Conservation (phyloP, 345 rosid genomes). For the Microthlaspi erraticum region DNA sequence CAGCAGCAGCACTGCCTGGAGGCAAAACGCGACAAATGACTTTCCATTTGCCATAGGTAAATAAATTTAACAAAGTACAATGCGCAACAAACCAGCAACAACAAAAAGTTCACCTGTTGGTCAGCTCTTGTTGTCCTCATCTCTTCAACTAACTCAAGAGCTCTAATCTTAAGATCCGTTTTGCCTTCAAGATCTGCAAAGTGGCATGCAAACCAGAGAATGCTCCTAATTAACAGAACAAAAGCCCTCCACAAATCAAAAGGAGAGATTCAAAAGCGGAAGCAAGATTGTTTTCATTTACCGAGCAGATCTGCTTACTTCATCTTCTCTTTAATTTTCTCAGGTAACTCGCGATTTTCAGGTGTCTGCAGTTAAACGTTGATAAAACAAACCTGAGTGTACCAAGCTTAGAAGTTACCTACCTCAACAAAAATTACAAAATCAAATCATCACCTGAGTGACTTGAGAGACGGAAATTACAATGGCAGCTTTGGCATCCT, state of each 20-base stretch:
- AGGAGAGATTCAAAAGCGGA: neutral
- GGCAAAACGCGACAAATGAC: constrained; percentile 30
- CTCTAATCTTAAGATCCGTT: constrained; percentile 89
- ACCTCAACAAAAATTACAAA: neutral
- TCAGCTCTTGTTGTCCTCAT: constrained; percentile 94
- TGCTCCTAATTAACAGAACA: neutral
- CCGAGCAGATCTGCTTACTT: constrained; percentile 92
- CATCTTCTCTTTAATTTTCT: constrained; percentile 89
- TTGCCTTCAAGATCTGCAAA: constrained; percentile 88
- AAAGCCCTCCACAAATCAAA: neutral
- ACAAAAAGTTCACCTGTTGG: constrained; percentile 65
- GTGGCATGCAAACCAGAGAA: constrained; percentile 9
- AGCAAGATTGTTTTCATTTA: constrained; percentile 30
- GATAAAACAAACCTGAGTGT: neutral
- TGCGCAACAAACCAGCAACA: neutral
- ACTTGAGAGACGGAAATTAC: constrained; percentile 97
- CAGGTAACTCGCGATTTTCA: constrained; percentile 77
- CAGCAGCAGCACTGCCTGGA: constrained; percentile 87
- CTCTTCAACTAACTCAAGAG: constrained; percentile 88
- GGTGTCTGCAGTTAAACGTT: constrained; percentile 58
- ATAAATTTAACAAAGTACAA: too few relatives aligned
- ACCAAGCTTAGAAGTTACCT: too few relatives aligned
- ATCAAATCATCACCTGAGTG: constrained; percentile 69
- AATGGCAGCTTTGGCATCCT: constrained; percentile 99
- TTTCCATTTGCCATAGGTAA: neutral